A percentile compares a stretch with the other conserved stretches of the same genome.
These are phyloP conservation scores for Brassica cretica DNA, from an alignment of 345 rosid genomes.

Conservation along the genomic window DNA sequence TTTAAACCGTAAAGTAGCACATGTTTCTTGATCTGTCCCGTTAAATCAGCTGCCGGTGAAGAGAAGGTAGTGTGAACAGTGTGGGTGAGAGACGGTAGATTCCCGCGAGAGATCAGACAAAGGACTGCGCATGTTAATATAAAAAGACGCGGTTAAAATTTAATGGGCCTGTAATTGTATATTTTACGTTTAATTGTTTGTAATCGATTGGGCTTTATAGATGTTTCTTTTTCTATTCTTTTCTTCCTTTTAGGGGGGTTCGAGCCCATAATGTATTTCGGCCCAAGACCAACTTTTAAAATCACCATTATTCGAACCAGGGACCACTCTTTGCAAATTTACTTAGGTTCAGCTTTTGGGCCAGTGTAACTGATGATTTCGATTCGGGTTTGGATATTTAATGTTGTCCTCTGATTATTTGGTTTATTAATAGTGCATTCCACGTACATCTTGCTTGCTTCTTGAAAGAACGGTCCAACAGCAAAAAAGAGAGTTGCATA, in stretches of 20 bases:
- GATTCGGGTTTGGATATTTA: background rate
- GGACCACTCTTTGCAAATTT: background rate
- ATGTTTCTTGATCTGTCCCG: slow-evolving; percentile 31
- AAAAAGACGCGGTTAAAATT: background rate
- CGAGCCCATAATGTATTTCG: background rate
- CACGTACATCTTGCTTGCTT: background rate
- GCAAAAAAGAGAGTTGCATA: background rate
- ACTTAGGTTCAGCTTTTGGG: background rate
- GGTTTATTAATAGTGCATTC: background rate
- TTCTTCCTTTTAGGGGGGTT: background rate
- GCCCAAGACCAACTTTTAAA: background rate
- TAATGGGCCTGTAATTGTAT: slow-evolving; percentile 18
- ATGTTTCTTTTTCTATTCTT: background rate
- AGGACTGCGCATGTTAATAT: background rate
- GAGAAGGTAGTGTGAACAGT: slow-evolving; percentile 21
- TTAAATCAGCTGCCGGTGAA: slow-evolving; percentile 27
- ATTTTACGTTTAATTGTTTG: background rate
- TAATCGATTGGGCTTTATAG: background rate
- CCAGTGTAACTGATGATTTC: background rate
- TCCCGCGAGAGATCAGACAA: slow-evolving; percentile 27
- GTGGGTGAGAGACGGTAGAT: slow-evolving; percentile 32
- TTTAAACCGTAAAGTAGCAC: background rate
- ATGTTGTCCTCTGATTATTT: background rate
- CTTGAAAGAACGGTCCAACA: slow-evolving; percentile 13
- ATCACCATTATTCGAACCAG: background rate